Conservation (phyloP, 2,329 filamentous ascomycete species). For the Pseudogymnoascus sp. region DNA sequence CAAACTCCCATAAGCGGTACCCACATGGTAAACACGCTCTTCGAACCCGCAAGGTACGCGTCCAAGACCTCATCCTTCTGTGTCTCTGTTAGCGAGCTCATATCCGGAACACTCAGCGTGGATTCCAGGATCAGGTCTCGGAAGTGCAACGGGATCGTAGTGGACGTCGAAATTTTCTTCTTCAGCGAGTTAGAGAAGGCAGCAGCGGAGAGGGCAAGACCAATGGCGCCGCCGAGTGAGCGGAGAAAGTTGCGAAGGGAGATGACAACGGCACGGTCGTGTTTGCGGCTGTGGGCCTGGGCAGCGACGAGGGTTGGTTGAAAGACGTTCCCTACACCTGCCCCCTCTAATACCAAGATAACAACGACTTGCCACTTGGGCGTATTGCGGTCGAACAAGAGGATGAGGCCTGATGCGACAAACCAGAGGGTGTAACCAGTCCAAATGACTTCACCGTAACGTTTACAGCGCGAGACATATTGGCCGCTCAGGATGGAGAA, state of each 20-base stretch:
- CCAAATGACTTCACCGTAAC: constrained; percentile 54
- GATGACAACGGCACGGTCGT: constrained; percentile 54
- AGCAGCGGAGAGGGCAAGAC: constrained; percentile 50
- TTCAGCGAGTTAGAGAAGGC: constrained; percentile 35
- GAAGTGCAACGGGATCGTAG: constrained; percentile 17
- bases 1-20: constrained; percentile 45
- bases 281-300: constrained; percentile 49
- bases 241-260: constrained; percentile 56
- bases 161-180: constrained; percentile 13
- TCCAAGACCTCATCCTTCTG: constrained; percentile 34
- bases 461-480: constrained; percentile 48
- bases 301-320: constrained; percentile 47
- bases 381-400: constrained; percentile 40
- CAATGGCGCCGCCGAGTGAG: constrained; percentile 49
- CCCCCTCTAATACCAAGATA: constrained; percentile 42
- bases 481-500: constrained; percentile 44
- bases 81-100: constrained; percentile 13
- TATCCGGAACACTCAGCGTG: constrained; percentile 24
- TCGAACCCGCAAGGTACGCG: constrained; percentile 47
- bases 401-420: constrained; percentile 44
- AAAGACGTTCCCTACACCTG: constrained; percentile 44
- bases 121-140: constrained; percentile 19
- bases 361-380: constrained; percentile 41
- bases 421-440: constrained; percentile 31
- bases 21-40: constrained; percentile 49